A percentile compares a stretch with the other conserved stretches of the same genome.
Conservation (phyloP, 108 stramenopile species). For the Cyclotella sp. region DNA sequence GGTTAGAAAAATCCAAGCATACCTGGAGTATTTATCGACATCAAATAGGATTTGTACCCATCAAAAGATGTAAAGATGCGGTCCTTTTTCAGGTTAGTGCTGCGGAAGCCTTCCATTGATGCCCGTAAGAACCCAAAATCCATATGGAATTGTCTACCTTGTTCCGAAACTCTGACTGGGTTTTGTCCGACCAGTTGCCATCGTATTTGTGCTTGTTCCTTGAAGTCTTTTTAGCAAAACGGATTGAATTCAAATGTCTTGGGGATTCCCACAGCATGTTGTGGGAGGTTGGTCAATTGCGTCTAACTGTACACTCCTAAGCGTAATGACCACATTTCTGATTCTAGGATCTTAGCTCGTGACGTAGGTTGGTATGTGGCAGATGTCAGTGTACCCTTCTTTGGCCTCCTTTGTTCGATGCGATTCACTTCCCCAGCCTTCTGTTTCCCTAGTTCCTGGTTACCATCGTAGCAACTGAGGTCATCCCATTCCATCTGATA, state of each 20-base stretch:
- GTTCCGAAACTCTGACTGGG: not conserved
- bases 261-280: not conserved
- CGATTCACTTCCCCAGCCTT: too few relatives aligned
- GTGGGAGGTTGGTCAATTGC: not conserved
- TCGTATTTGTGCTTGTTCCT: too few relatives aligned
- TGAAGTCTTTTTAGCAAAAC: too few relatives aligned
- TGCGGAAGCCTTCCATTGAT: not conserved
- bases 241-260: not conserved
- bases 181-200: not conserved
- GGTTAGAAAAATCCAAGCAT: conserved; percentile 16
- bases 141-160: not conserved
- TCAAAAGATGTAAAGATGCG: conserved; percentile 5
- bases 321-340: not conserved
- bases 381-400: not conserved
- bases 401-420: not conserved
- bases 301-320: not conserved
- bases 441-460: too few relatives aligned
- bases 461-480: too few relatives aligned
- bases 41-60: conserved; percentile 10
- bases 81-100: not conserved
- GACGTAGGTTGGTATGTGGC: not conserved
- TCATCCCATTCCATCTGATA: too few relatives aligned
- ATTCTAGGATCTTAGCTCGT: not conserved
- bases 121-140: conserved; percentile 18
- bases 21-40: not conserved